phyloP scores from a whole-genome alignment of 2,329 filamentous ascomycete genomes.

The Aspergillus fumigatus region DNA sequence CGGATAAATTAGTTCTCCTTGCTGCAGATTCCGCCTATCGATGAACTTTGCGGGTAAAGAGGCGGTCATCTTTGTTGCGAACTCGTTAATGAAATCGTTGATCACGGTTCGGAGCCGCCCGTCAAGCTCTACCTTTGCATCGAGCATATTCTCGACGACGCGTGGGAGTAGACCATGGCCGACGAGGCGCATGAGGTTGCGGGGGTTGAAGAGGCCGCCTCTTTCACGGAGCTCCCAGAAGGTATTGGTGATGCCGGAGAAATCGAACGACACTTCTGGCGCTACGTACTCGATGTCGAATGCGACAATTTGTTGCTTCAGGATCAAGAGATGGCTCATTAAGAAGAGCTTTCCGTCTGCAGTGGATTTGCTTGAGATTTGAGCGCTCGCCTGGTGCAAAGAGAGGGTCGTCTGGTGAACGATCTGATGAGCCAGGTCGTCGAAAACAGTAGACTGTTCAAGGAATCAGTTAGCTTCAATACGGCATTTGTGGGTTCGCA shows the following conservation, averaged over 20 bases:
- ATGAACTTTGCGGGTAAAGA: conserved; percentile 38
- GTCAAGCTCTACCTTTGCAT: conserved; percentile 65
- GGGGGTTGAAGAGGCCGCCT: conserved; percentile 62
- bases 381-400: conserved; percentile 69
- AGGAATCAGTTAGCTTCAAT: conserved; percentile 12
- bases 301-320: conserved; percentile 93
- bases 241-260: conserved; percentile 60
- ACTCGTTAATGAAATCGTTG: conserved; percentile 60
- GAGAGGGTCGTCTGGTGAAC: conserved; percentile 86
- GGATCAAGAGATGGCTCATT: conserved; percentile 86
- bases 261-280: conserved; percentile 62
- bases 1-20: conserved; percentile 40
- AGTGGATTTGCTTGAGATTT: conserved; percentile 61
- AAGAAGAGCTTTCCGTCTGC: conserved; percentile 85
- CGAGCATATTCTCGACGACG: conserved; percentile 67
- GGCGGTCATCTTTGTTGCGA: conserved; percentile 54
- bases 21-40: conserved; percentile 35
- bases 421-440: conserved; percentile 72
- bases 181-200: conserved; percentile 57
- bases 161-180: conserved; percentile 57
- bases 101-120: conserved; percentile 59
- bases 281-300: conserved; percentile 82
- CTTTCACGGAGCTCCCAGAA: conserved; percentile 64
- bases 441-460: conserved; percentile 59
- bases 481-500: neutral